Percentiles rank a stretch among this genome's conserved stretches.
Evolutionary conservation across 768 basidiomycete genomes (phyloP).

Genomic region (Lyophyllum atratum): DNA sequence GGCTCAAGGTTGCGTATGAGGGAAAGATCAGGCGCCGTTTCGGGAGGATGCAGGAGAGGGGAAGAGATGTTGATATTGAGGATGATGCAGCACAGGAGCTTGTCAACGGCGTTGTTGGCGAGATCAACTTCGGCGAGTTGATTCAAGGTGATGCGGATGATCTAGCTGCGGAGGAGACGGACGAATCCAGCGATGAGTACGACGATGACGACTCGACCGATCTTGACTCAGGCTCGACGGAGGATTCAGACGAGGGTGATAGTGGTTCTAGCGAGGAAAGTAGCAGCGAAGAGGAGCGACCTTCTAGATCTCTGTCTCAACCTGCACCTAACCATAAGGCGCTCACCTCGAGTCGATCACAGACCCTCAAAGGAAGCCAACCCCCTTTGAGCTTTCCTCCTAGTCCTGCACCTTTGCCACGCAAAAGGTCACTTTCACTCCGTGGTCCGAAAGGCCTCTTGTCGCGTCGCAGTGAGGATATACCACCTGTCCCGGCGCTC

Average conservation of each 20-base stretch:
- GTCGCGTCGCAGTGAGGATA: constrained; percentile 30
- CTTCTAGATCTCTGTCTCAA: not conserved
- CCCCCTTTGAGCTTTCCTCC: constrained; percentile 1
- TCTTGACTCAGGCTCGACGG: constrained; percentile 33
- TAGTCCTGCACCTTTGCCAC: constrained; percentile 17
- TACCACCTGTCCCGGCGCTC: constrained; percentile 42
- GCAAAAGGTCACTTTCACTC: constrained; percentile 46
- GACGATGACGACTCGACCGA: constrained; percentile 27
- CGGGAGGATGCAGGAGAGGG: constrained; percentile 50
- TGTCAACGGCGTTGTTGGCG: constrained; percentile 78
- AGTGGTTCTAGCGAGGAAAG: constrained; percentile 22
- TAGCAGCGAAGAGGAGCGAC: constrained; percentile 31
- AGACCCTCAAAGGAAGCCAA: constrained; percentile 9
- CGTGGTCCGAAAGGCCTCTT: constrained; percentile 44
- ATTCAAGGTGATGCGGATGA: constrained; percentile 80
- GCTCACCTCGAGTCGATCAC: constrained; percentile 14
- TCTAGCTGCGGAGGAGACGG: constrained; percentile 71
- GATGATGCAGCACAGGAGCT: constrained; percentile 84
- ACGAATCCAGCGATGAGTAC: constrained; percentile 45
- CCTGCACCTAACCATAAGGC: constrained; percentile 6
- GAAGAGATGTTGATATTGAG: constrained; percentile 62
- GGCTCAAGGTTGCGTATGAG: constrained; percentile 91
- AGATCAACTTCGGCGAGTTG: constrained; percentile 81
- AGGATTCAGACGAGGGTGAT: constrained; percentile 17
- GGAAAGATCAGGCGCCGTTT: constrained; percentile 89